These are phyloP conservation scores for Neoboletus subvelutipes DNA, from an alignment of 768 basidiomycete species.

Conservation along the genomic window DNA sequence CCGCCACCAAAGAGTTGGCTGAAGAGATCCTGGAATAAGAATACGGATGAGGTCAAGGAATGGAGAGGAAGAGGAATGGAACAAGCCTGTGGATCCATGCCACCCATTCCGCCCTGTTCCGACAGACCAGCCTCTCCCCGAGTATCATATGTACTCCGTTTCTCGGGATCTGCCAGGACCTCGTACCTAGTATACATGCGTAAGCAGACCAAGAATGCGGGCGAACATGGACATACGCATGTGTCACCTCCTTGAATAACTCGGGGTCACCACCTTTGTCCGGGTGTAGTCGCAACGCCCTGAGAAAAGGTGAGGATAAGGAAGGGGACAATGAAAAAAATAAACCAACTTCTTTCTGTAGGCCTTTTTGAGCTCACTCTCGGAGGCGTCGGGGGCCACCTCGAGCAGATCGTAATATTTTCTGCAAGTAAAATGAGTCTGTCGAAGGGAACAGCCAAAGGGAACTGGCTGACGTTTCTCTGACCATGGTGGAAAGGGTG, in stretches of 20 bases:
- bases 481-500: conserved; percentile 51
- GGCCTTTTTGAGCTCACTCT: conserved; percentile 89
- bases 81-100: conserved; percentile 92
- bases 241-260: conserved; percentile 95
- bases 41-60: not conserved
- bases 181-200: conserved; percentile 65
- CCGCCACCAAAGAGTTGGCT: conserved; percentile 92
- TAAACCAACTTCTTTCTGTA: conserved; percentile 82
- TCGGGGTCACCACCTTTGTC: conserved; percentile 98
- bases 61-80: not conserved
- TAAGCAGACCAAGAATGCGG: conserved; percentile 3
- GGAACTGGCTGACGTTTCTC: conserved; percentile 51
- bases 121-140: conserved; percentile 90
- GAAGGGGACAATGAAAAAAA: not conserved
- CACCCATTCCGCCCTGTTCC: conserved; percentile 86
- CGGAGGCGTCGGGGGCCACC: conserved; percentile 73
- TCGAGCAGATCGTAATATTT: conserved; percentile 95
- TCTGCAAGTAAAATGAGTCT: conserved; percentile 38
- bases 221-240: conserved; percentile 63
- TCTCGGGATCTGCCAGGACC: conserved; percentile 85
- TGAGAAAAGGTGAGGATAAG: conserved; percentile 30
- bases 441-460: not conserved
- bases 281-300: conserved; percentile 82
- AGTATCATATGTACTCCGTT: conserved; percentile 80
- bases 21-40: conserved; percentile 77